Conservation (phyloP, 306 rosid species). For the Hippophae gyantsensis region DNA sequence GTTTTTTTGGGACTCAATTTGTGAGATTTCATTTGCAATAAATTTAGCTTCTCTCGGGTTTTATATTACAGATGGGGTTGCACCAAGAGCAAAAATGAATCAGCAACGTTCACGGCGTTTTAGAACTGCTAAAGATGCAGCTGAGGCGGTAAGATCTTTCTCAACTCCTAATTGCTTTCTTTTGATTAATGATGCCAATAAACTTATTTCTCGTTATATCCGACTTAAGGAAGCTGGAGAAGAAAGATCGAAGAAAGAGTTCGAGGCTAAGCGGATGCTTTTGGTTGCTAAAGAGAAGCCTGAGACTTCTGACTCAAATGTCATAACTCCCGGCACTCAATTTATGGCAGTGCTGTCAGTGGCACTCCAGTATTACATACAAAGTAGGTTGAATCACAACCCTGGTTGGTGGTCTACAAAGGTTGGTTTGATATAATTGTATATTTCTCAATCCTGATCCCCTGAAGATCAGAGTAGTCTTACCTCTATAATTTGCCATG, state of each 20-base stretch:
- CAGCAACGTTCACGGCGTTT: constrained; percentile 97
- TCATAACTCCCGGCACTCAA: constrained; percentile 92
- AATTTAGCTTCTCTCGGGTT: background rate
- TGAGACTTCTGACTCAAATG: constrained; percentile 80
- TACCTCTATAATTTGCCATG: constrained; percentile 32
- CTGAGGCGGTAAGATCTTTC: constrained; percentile 64
- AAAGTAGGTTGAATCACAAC: constrained; percentile 65
- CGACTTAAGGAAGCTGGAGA: constrained; percentile 82
- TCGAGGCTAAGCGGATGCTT: constrained; percentile 46
- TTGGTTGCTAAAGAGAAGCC: constrained; percentile 51
- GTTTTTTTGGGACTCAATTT: background rate
- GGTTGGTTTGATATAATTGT: constrained; percentile 40
- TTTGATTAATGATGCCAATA: constrained; percentile 11
- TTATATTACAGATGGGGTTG: constrained; percentile 68
- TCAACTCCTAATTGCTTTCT: constrained; percentile 13
- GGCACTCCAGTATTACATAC: constrained; percentile 88
- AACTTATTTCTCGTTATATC: constrained; percentile 11
- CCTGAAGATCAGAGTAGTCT: constrained; percentile 39
- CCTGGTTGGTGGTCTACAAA: constrained; percentile 73
- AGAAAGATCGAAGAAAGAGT: constrained; percentile 68
- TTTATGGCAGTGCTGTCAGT: constrained; percentile 82
- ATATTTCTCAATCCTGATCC: constrained; percentile 20
- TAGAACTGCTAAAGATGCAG: constrained; percentile 94
- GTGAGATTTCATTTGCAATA: background rate
- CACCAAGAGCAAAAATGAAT: constrained; percentile 98